Evolutionary conservation across 495 filamentous ascomycete species (phyloP).

Genomic region (Aspergillus avenaceus): DNA sequence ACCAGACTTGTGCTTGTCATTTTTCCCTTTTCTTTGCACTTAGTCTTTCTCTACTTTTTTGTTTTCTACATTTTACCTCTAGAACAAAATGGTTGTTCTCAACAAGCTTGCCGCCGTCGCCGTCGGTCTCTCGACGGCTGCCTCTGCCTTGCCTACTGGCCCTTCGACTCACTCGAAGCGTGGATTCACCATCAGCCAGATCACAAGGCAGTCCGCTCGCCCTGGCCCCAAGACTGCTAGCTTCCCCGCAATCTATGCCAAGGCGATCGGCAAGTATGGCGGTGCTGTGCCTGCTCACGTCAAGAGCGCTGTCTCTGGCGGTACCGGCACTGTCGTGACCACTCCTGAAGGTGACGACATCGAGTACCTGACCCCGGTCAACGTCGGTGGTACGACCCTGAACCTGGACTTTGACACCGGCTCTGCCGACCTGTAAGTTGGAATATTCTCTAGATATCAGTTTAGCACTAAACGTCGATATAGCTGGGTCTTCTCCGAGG

Average conservation of each 20-base stretch:
- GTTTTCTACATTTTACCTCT: neutral
- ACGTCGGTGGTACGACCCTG: constrained; percentile 57
- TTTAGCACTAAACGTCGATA: constrained; percentile 6
- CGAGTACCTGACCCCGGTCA: constrained; percentile 66
- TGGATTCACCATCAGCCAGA: constrained; percentile 42
- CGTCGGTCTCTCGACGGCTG: constrained; percentile 28
- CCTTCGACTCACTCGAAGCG: constrained; percentile 12
- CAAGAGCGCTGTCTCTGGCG: constrained; percentile 30
- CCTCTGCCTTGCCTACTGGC: constrained; percentile 29
- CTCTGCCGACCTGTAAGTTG: constrained; percentile 65
- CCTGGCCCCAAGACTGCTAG: constrained; percentile 29
- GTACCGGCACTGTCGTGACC: constrained; percentile 45
- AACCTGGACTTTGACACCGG: constrained; percentile 74
- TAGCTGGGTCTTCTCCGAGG: constrained; percentile 52
- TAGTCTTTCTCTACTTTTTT: neutral
- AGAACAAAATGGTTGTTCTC: constrained; percentile 39
- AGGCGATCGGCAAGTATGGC: constrained; percentile 42
- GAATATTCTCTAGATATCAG: neutral
- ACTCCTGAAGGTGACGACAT: constrained; percentile 54
- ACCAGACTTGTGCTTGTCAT: neutral
- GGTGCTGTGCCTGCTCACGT: constrained; percentile 37
- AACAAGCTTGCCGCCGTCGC: constrained; percentile 31
- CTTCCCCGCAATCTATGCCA: constrained; percentile 38
- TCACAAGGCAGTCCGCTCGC: constrained; percentile 9
- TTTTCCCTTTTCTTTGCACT: neutral